Conservation (phyloP, 2,329 filamentous ascomycete genomes). For the Samsoniella hepiali region DNA sequence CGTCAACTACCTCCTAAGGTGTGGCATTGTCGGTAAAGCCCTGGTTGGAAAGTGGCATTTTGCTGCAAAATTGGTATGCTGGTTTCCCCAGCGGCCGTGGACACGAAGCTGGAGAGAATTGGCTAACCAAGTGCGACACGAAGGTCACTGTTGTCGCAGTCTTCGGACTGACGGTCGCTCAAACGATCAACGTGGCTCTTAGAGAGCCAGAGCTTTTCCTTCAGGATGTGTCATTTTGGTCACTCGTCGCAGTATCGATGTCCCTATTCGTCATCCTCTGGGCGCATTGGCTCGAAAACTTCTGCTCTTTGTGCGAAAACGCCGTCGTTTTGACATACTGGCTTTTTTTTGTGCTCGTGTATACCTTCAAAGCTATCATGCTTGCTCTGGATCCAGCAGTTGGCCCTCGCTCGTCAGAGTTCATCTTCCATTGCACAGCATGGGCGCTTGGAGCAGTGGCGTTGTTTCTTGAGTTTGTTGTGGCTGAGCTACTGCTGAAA, state of each 20-base stretch:
- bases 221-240: slow-evolving; percentile 76
- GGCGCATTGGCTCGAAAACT: slow-evolving; percentile 78
- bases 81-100: slow-evolving; percentile 8
- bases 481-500: slow-evolving; percentile 72
- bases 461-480: slow-evolving; percentile 71
- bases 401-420: slow-evolving; percentile 61
- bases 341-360: slow-evolving; percentile 71
- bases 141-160: slow-evolving; percentile 59
- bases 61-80: slow-evolving; percentile 73
- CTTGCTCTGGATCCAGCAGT: slow-evolving; percentile 69
- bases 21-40: slow-evolving; percentile 53
- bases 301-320: slow-evolving; percentile 72
- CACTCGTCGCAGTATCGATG: slow-evolving; percentile 61
- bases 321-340: slow-evolving; percentile 84
- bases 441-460: slow-evolving; percentile 63
- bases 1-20: slow-evolving; percentile 72
- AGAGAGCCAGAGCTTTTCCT: slow-evolving; percentile 61
- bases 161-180: slow-evolving; percentile 64
- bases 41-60: slow-evolving; percentile 83
- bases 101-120: slow-evolving; percentile 17
- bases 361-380: slow-evolving; percentile 73
- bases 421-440: slow-evolving; percentile 64
- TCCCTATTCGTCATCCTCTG: slow-evolving; percentile 68
- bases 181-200: slow-evolving; percentile 51
- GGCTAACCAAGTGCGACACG: slow-evolving; percentile 10